Evolutionary conservation across 2,329 filamentous ascomycete species (phyloP).

Genomic region (Colletotrichum nymphaeae): DNA sequence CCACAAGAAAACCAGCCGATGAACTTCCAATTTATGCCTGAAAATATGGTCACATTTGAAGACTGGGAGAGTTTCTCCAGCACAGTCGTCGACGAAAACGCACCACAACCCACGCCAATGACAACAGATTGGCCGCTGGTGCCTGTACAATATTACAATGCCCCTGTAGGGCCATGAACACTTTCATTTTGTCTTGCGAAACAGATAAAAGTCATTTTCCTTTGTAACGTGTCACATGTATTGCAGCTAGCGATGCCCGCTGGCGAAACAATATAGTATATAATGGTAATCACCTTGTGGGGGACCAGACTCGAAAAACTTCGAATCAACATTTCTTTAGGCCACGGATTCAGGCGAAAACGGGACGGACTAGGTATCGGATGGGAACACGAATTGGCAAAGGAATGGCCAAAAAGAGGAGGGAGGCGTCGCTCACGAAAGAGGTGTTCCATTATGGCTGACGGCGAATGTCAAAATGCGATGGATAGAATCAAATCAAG

Average conservation of each 20-base stretch:
- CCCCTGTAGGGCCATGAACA: slow-evolving; percentile 36
- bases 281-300: slow-evolving; percentile 38
- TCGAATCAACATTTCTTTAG: slow-evolving; percentile 25
- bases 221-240: slow-evolving; percentile 35
- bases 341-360: slow-evolving; percentile 28
- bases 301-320: slow-evolving; percentile 27
- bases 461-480: slow-evolving; percentile 27
- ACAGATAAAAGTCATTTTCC: slow-evolving; percentile 27
- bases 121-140: slow-evolving; percentile 41
- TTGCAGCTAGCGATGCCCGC: slow-evolving; percentile 25
- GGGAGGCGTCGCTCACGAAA: slow-evolving; percentile 30
- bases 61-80: slow-evolving; percentile 55
- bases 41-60: slow-evolving; percentile 49
- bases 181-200: slow-evolving; percentile 4
- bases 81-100: slow-evolving; percentile 46
- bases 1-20: slow-evolving; percentile 43
- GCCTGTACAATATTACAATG: slow-evolving; percentile 40
- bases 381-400: slow-evolving; percentile 31
- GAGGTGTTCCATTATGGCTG: slow-evolving; percentile 32
- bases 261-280: slow-evolving; percentile 36
- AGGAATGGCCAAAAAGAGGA: slow-evolving; percentile 22
- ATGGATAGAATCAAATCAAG: slow-evolving; percentile 27
- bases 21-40: slow-evolving; percentile 57
- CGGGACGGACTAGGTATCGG: slow-evolving; percentile 18
- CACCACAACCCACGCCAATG: slow-evolving; percentile 35